Percentiles rank a stretch among this genome's conserved stretches.
Conservation (phyloP, 805 yeast species). For the Teunomyces gatunensis region DNA sequence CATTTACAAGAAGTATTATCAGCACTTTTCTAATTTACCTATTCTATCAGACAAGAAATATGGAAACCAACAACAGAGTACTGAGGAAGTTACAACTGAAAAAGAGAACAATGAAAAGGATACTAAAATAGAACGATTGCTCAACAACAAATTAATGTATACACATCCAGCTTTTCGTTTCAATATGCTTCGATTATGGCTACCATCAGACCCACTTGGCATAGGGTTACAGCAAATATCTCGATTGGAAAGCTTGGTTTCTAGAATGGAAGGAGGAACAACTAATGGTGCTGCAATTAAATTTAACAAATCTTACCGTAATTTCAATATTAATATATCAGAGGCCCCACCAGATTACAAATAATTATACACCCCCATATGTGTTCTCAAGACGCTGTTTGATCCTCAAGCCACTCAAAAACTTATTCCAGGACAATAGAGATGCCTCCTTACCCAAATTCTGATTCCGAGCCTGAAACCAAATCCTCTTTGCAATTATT, state of each 20-base stretch:
- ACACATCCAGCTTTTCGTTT: constrained; percentile 39
- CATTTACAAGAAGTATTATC: constrained; percentile 41
- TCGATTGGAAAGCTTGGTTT: constrained; percentile 13
- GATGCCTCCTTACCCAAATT: constrained; percentile 4
- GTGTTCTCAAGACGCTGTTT: constrained; percentile 10
- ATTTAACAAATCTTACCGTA: constrained; percentile 9
- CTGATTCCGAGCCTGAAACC: constrained; percentile 22
- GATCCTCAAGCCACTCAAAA: constrained; percentile 12
- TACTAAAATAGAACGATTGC: constrained; percentile 11
- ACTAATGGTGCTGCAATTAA: constrained; percentile 25
- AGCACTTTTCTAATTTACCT: constrained; percentile 31
- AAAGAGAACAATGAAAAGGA: constrained; percentile 1
- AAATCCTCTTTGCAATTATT: constrained; percentile 18
- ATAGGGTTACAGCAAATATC: constrained; percentile 21
- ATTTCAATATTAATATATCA: constrained; percentile 16
- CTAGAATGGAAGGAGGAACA: constrained; percentile 18
- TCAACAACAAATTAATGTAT: constrained; percentile 25
- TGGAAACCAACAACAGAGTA: background rate
- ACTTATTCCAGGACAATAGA: constrained; percentile 10
- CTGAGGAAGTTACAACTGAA: background rate
- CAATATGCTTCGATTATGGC: constrained; percentile 37
- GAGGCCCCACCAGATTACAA: constrained; percentile 35
- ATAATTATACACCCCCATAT: constrained; percentile 11
- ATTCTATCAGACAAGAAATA: constrained; percentile 18
- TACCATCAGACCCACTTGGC: constrained; percentile 37